phyloP scores from a whole-genome alignment of 805 yeast genomes.

The Blastobotrys terrestris region DNA sequence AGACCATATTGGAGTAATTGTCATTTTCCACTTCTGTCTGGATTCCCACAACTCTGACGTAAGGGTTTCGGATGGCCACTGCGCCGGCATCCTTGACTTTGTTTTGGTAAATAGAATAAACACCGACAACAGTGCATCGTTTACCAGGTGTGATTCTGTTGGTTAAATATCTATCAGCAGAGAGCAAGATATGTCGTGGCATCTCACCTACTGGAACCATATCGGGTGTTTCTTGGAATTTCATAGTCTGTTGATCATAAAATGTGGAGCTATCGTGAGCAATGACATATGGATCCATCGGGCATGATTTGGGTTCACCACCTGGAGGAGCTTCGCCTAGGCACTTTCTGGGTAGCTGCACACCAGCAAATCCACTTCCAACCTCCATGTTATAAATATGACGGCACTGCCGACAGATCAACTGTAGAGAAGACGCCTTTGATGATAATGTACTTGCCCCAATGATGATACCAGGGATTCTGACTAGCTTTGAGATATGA shows the following conservation, averaged over 20 bases:
- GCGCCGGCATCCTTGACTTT: slow-evolving; percentile 43
- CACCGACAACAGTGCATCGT: slow-evolving; percentile 84
- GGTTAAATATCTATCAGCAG: slow-evolving; percentile 84
- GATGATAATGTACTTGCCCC: slow-evolving; percentile 85
- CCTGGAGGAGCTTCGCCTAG: slow-evolving; percentile 46
- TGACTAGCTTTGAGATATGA: slow-evolving; percentile 81
- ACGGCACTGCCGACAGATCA: slow-evolving; percentile 84
- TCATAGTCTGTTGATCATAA: slow-evolving; percentile 89
- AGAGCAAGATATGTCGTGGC: slow-evolving; percentile 87
- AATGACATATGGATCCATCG: slow-evolving; percentile 86
- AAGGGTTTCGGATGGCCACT: slow-evolving; percentile 92
- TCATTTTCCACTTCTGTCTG: slow-evolving; percentile 75
- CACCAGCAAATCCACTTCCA: slow-evolving; percentile 62
- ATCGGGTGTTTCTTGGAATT: slow-evolving; percentile 95
- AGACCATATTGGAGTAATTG: slow-evolving; percentile 53
- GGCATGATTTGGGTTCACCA: slow-evolving; percentile 55
- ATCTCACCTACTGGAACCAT: slow-evolving; percentile 98
- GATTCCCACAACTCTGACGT: slow-evolving; percentile 78
- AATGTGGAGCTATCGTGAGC: slow-evolving; percentile 92
- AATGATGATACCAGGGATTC: slow-evolving; percentile 89
- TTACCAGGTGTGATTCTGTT: slow-evolving; percentile 94
- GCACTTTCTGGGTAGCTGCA: slow-evolving; percentile 63
- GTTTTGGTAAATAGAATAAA: slow-evolving; percentile 84
- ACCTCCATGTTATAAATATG: slow-evolving; percentile 65
- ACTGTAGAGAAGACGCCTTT: slow-evolving; percentile 74